These are phyloP conservation scores for Fonsecaea nubica DNA, from an alignment of 2,329 filamentous ascomycete genomes.

Conservation along the genomic window DNA sequence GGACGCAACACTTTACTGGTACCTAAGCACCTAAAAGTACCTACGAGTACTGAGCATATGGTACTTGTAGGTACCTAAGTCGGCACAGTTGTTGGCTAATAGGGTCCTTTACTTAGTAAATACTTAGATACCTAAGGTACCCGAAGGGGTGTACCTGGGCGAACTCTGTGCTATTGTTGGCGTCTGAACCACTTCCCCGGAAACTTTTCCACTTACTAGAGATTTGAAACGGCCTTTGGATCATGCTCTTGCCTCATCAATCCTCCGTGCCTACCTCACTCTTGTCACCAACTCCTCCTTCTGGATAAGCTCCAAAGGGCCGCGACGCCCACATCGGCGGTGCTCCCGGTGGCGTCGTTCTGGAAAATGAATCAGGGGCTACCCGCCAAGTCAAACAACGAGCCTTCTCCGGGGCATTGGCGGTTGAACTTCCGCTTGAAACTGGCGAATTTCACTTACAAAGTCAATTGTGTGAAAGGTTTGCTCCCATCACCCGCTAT, in stretches of 20 bases:
- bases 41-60: too few species aligned
- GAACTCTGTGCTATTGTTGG: not conserved
- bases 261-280: not conserved
- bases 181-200: constrained; percentile 23
- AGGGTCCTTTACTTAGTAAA: not conserved
- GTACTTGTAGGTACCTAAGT: not conserved
- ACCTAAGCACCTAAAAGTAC: too few species aligned
- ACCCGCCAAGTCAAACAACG: not conserved
- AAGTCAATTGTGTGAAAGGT: constrained; percentile 17
- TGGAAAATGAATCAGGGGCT: constrained; percentile 36
- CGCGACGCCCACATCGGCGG: not conserved
- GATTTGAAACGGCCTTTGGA: not conserved
- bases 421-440: not conserved
- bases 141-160: too few species aligned
- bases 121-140: too few species aligned
- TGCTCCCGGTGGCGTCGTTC: constrained; percentile 17
- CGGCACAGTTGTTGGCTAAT: not conserved
- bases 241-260: not conserved
- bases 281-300: not conserved
- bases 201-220: constrained; percentile 3
- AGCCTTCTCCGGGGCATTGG: constrained; percentile 6
- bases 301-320: too few species aligned
- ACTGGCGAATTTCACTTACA: constrained; percentile 4
- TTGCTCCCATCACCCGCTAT: not conserved
- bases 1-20: not conserved